Evolutionary conservation across 2,329 filamentous ascomycete species (phyloP).

Genomic region (Alternaria gaisen): DNA sequence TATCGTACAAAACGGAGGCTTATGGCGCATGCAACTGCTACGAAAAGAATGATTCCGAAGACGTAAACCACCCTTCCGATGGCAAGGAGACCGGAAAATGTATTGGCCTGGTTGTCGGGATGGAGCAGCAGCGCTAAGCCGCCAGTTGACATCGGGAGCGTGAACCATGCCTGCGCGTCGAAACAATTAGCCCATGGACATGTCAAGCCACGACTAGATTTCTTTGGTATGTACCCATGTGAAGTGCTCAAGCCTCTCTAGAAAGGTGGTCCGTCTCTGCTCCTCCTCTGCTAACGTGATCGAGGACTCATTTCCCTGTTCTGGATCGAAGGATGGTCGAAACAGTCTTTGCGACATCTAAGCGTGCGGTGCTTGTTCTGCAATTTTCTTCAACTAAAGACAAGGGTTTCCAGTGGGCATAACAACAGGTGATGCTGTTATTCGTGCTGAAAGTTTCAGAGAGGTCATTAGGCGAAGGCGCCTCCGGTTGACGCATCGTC

Average conservation of each 20-base stretch:
- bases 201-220: background rate
- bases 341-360: background rate
- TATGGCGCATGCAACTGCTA: background rate
- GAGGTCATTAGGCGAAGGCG: too few species aligned
- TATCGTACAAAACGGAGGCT: background rate
- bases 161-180: conserved; percentile 4
- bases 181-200: background rate
- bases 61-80: background rate
- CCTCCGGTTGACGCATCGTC: too few species aligned
- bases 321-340: background rate
- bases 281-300: background rate
- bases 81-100: background rate
- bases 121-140: conserved; percentile 6
- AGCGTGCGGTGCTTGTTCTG: background rate
- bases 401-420: background rate
- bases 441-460: background rate
- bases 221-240: background rate
- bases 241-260: background rate
- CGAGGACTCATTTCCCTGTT: background rate
- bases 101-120: conserved; percentile 1
- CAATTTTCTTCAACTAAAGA: background rate
- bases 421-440: background rate
- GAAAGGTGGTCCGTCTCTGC: background rate
- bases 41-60: background rate
- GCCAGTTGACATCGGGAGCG: conserved; percentile 5